phyloP scores from a whole-genome alignment of 176 grass and related monocot species.

The Cymbopogon citratus region DNA sequence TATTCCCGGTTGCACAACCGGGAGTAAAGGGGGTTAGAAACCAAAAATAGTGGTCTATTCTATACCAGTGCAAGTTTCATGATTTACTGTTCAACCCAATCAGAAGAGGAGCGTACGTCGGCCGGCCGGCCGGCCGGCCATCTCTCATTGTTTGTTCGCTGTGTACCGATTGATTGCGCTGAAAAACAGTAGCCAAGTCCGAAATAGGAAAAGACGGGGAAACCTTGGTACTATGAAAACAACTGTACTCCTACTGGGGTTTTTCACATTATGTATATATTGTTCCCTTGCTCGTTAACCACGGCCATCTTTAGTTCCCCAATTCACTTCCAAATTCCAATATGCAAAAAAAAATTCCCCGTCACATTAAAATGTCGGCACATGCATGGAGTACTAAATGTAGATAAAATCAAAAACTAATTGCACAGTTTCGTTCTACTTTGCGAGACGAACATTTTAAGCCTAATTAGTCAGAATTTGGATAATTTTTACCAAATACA shows the following conservation, averaged over 20 bases:
- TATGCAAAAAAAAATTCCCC: too few relatives aligned
- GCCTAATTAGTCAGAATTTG: too few relatives aligned
- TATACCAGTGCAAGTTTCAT: background rate
- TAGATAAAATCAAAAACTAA: too few relatives aligned
- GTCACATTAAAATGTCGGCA: too few relatives aligned
- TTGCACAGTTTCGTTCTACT: too few relatives aligned
- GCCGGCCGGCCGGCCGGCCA: too few relatives aligned
- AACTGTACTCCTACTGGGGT: background rate
- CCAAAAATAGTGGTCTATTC: background rate
- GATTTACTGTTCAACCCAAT: background rate
- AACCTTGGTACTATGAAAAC: background rate
- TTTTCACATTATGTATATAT: background rate
- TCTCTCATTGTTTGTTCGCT: background rate
- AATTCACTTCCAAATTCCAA: too few relatives aligned
- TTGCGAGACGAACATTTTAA: too few relatives aligned
- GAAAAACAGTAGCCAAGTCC: background rate
- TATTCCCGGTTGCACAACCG: background rate
- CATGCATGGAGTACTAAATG: too few relatives aligned
- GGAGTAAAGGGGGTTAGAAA: background rate
- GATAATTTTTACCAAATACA: too few relatives aligned
- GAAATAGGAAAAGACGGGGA: background rate
- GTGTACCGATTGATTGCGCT: background rate
- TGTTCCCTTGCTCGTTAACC: background rate
- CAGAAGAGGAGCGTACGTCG: background rate
- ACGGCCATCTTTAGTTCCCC: too few relatives aligned